These are phyloP conservation scores for Casuarina glauca DNA, from an alignment of 306 rosid genomes.

Conservation along the genomic window DNA sequence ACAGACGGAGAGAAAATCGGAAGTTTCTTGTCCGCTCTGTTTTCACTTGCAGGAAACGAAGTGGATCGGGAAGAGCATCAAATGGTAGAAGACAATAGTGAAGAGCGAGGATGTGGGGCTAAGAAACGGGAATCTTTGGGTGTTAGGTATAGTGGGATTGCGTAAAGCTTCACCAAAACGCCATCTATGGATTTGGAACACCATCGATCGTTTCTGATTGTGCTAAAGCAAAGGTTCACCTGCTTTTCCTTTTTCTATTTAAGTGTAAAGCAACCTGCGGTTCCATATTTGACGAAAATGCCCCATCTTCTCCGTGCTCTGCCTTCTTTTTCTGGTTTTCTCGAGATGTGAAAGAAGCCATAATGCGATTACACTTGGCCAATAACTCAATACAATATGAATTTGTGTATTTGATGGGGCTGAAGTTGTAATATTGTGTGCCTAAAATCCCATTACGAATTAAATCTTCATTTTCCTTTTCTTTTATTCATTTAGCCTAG, in stretches of 20 bases:
- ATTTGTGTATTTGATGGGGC: too few species aligned
- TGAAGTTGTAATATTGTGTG: too few species aligned
- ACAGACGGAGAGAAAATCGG: not conserved
- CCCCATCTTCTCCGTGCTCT: too few species aligned
- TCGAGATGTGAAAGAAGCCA: too few species aligned
- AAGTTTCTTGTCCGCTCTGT: not conserved
- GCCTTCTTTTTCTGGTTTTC: too few species aligned
- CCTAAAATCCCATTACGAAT: too few species aligned
- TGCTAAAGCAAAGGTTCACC: slow-evolving; percentile 38
- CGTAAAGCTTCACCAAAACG: slow-evolving; percentile 77
- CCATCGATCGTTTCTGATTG: slow-evolving; percentile 18
- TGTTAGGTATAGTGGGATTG: slow-evolving; percentile 65
- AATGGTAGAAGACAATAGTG: not conserved
- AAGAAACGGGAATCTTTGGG: slow-evolving; percentile 18
- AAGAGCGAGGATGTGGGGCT: not conserved
- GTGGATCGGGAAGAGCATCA: not conserved
- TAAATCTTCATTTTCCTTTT: too few species aligned
- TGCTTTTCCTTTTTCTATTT: not conserved
- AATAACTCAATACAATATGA: too few species aligned
- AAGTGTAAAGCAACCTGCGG: too few species aligned
- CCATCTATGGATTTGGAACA: slow-evolving; percentile 21
- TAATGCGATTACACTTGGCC: too few species aligned
- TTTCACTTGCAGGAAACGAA: not conserved
- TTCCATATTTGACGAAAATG: too few species aligned
- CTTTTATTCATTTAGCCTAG: too few species aligned